Conservation (phyloP, 352 stramenopile genomes). For the Lagenidium giganteum region DNA sequence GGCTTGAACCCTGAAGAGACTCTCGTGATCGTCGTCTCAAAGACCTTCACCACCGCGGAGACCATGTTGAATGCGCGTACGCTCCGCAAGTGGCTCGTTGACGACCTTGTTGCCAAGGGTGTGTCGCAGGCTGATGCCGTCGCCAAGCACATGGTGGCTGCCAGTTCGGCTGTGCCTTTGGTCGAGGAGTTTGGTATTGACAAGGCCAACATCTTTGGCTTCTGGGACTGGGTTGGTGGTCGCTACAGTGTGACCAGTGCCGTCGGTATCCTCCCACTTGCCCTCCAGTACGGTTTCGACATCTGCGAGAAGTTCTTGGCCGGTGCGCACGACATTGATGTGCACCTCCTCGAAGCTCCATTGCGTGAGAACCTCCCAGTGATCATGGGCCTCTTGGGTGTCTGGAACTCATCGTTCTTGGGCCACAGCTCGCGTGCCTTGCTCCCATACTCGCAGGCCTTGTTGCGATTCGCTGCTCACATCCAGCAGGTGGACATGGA, state of each 20-base stretch:
- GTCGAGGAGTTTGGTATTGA: constrained; percentile 94
- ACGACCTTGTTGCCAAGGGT: constrained; percentile 87
- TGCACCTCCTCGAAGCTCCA: constrained; percentile 94
- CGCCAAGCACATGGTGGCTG: constrained; percentile 92
- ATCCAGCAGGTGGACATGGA: constrained; percentile 99
- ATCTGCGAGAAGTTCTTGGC: constrained; percentile 91
- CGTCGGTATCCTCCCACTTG: constrained; percentile 95
- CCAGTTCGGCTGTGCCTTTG: constrained; percentile 72
- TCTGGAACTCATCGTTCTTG: constrained; percentile 99
- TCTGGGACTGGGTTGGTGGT: constrained; percentile 99
- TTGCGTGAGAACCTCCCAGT: constrained; percentile 95
- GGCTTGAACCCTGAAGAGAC: constrained; percentile 95
- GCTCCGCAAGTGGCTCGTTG: constrained; percentile 94
- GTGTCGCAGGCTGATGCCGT: constrained; percentile 83
- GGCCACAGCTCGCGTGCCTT: constrained; percentile 90
- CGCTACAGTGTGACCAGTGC: constrained; percentile 97
- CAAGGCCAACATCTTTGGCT: constrained; percentile 95
- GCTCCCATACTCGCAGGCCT: constrained; percentile 91
- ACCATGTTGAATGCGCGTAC: constrained; percentile 99
- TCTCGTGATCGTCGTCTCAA: constrained; percentile 96
- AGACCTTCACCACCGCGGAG: constrained; percentile 99
- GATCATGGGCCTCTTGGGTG: constrained; percentile 94
- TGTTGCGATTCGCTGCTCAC: constrained; percentile 94
- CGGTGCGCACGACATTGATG: constrained; percentile 97
- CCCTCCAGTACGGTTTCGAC: constrained; percentile 95